A percentile compares a stretch with the other conserved stretches of the same genome.
Conservation (phyloP, 805 yeast genomes). For the Candida qinlingensis region DNA sequence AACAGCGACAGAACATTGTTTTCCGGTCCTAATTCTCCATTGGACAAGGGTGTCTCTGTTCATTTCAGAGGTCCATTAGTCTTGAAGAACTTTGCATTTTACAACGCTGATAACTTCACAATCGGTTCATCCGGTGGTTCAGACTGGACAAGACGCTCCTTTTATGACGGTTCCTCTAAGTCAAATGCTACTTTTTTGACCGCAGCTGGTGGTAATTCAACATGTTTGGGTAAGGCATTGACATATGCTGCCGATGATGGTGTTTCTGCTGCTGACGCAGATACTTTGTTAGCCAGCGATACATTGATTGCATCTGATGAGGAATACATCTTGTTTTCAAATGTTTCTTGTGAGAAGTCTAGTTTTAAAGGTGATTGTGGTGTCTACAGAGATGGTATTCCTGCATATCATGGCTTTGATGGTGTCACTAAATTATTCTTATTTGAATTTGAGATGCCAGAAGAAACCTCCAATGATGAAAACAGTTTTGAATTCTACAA, state of each 20-base stretch:
- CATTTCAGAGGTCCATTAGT: constrained; percentile 75
- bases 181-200: constrained; percentile 66
- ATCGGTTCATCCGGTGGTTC: constrained; percentile 30
- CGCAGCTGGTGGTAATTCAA: constrained; percentile 51
- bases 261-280: constrained; percentile 33
- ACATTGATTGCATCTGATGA: constrained; percentile 49
- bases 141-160: constrained; percentile 56
- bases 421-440: constrained; percentile 68
- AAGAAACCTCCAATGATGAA: constrained; percentile 37
- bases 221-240: constrained; percentile 66
- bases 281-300: constrained; percentile 33
- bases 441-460: constrained; percentile 66
- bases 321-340: constrained; percentile 58
- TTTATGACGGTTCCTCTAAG: constrained; percentile 50
- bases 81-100: constrained; percentile 56
- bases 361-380: constrained; percentile 61
- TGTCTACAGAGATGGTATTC: constrained; percentile 67
- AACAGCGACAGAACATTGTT: constrained; percentile 35
- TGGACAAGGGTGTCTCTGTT: constrained; percentile 64
- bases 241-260: constrained; percentile 61
- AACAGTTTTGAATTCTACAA: constrained; percentile 34
- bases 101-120: constrained; percentile 39
- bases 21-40: constrained; percentile 59
- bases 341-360: constrained; percentile 49
- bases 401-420: constrained; percentile 67